phyloP scores from a whole-genome alignment of 441 rosid genomes.

The Sinapis alba region DNA sequence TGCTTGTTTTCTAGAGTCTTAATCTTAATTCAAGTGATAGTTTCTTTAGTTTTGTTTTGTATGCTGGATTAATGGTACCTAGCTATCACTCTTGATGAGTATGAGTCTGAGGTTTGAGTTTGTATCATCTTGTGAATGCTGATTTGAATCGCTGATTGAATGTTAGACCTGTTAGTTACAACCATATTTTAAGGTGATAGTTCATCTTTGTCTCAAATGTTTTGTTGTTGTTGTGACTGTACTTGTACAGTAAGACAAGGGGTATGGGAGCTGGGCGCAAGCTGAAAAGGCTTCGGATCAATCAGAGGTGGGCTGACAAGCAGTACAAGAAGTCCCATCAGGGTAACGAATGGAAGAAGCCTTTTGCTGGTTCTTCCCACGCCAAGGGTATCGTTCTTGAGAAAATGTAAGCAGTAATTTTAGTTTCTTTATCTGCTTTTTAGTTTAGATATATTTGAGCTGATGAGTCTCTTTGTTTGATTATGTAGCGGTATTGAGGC shows the following conservation, averaged over 20 bases:
- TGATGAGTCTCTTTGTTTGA: background rate
- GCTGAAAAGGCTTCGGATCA: conserved; percentile 49
- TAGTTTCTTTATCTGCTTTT: background rate
- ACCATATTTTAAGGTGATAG: background rate
- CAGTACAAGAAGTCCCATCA: conserved; percentile 54
- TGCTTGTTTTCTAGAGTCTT: background rate
- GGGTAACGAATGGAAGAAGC: conserved; percentile 65
- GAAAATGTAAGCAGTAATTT: conserved; percentile 42
- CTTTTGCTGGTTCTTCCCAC: conserved; percentile 62
- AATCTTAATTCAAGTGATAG: background rate
- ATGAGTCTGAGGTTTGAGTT: background rate
- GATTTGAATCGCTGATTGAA: background rate
- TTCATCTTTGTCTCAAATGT: background rate
- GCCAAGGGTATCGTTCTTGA: conserved; percentile 65
- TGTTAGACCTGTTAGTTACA: background rate
- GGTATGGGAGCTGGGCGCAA: conserved; percentile 69
- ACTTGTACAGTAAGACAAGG: conserved; percentile 51
- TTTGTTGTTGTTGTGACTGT: background rate
- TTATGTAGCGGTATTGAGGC: conserved; percentile 58
- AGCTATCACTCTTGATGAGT: background rate
- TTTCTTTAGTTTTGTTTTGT: background rate
- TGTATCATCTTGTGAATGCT: background rate
- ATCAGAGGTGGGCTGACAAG: conserved; percentile 61
- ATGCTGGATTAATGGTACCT: background rate
- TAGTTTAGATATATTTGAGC: background rate